Percentiles rank a stretch among this genome's conserved stretches.
Conservation (phyloP, 495 filamentous ascomycete genomes). For the Entonaema liquescens region DNA sequence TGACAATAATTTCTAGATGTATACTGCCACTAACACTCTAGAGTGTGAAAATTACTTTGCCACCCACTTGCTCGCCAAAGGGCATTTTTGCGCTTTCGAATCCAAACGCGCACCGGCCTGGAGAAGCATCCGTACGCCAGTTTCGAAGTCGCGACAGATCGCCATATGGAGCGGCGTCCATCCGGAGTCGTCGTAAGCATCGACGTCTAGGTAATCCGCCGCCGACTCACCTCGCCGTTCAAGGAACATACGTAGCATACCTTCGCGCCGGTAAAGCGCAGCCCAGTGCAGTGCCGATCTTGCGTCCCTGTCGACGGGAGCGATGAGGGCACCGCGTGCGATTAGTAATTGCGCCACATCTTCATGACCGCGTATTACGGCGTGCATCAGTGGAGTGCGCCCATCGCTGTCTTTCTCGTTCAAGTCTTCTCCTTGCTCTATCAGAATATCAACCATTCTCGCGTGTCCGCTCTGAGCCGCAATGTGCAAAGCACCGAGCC, state of each 20-base stretch:
- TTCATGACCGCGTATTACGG: conserved; percentile 29
- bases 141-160: conserved; percentile 35
- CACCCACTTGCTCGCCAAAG: too few species aligned
- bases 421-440: conserved; percentile 26
- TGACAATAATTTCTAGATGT: too few species aligned
- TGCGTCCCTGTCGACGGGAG: conserved; percentile 11
- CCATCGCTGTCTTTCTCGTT: conserved; percentile 37
- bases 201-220: conserved; percentile 15
- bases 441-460: conserved; percentile 29
- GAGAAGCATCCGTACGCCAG: conserved; percentile 26
- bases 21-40: too few species aligned
- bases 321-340: not conserved
- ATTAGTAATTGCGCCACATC: not conserved
- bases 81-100: conserved; percentile 25
- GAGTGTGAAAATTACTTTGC: too few species aligned
- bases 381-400: conserved; percentile 37
- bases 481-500: conserved; percentile 41
- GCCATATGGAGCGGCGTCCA: conserved; percentile 43
- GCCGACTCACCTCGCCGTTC: conserved; percentile 1
- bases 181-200: conserved; percentile 38
- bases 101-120: conserved; percentile 6
- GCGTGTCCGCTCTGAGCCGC: conserved; percentile 32
- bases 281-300: conserved; percentile 44
- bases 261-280: conserved; percentile 31
- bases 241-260: conserved; percentile 28